These are phyloP conservation scores for Cladorrhinum sp. DNA, from an alignment of 2,329 filamentous ascomycete genomes.

Conservation along the genomic window DNA sequence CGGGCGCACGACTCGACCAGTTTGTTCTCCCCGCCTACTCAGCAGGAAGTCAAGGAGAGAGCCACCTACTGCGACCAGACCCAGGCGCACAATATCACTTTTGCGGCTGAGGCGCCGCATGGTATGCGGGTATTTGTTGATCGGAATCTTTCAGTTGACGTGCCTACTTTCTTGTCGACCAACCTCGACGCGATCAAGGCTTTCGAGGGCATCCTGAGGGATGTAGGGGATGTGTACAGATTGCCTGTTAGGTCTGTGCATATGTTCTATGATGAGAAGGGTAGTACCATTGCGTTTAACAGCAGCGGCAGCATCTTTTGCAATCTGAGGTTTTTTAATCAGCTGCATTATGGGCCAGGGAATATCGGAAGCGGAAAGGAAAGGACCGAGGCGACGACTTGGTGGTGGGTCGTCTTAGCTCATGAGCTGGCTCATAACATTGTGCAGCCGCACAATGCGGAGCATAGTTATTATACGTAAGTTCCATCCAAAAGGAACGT, in stretches of 20 bases:
- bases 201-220: conserved; percentile 67
- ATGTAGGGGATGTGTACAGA: conserved; percentile 69
- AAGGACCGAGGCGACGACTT: conserved; percentile 68
- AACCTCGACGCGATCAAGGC: conserved; percentile 62
- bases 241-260: conserved; percentile 68
- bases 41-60: conserved; percentile 74
- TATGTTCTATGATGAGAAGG: conserved; percentile 79
- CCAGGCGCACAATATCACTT: conserved; percentile 68
- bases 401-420: conserved; percentile 95
- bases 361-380: conserved; percentile 41
- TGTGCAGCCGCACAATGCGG: conserved; percentile 70
- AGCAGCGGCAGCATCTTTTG: conserved; percentile 83
- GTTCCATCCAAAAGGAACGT: conserved; percentile 28
- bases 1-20: conserved; percentile 70
- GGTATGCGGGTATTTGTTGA: conserved; percentile 72
- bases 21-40: conserved; percentile 70
- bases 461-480: conserved; percentile 79
- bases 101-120: conserved; percentile 66
- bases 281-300: conserved; percentile 91
- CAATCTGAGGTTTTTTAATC: conserved; percentile 83
- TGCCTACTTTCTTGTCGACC: conserved; percentile 55
- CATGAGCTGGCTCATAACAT: conserved; percentile 96
- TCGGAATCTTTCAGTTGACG: conserved; percentile 47
- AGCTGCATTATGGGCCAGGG: conserved; percentile 61
- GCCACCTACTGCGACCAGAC: conserved; percentile 81